Base-by-base conservation (phyloP, 208 protist genomes). In the Leishmania gerbilli region DNA sequence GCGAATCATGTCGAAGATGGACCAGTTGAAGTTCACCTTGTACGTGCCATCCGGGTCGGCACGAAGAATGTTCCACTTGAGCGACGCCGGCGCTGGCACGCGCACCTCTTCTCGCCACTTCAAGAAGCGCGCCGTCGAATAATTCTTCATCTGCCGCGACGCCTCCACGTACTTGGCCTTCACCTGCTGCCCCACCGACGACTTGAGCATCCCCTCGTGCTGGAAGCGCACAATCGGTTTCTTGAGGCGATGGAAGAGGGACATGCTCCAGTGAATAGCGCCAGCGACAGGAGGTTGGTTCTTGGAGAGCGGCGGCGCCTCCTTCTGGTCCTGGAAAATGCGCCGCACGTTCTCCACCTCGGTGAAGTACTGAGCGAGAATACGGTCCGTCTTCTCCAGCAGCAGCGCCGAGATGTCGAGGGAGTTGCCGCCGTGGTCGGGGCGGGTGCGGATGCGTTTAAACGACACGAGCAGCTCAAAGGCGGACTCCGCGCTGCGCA, bases 401-500 rank as follows among this genome's bases (percentile, higher is more conserved):
- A 99, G 93, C 69, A 99, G 91, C 55, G 96, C 96, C 17, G 95
- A 95, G 53, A 98, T 98, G 77, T 97, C 92, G 79, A 97, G 96
- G 4, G 89, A 84, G 64, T 92, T 91, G 67, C 90, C 92, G 55
- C 79, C 81, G 53, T 91, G 92, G 74, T 93, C 86, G 37, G 92
- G 95, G 40, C 97, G 89, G 40, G 87, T 93, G 74, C 94, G 89
- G 77, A 99, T 97, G 60, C 92, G 88, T 84, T 99, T 99, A 88
- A 99, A 99, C 67, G 99, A 99, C 40, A 99, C 91, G 45, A 99
- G 89, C 56, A 99, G 89, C 75, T 99, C 97, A 92, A 99, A 99
- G 13, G 99, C 98, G 13, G 95, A 99, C 87, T 99, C 98, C 13
- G 99, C 97, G 78, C 97, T 99, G 69, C 99, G 95, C 24, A 99